Conservation (phyloP, 495 filamentous ascomycete species). For the Trichoderma gamsii region DNA sequence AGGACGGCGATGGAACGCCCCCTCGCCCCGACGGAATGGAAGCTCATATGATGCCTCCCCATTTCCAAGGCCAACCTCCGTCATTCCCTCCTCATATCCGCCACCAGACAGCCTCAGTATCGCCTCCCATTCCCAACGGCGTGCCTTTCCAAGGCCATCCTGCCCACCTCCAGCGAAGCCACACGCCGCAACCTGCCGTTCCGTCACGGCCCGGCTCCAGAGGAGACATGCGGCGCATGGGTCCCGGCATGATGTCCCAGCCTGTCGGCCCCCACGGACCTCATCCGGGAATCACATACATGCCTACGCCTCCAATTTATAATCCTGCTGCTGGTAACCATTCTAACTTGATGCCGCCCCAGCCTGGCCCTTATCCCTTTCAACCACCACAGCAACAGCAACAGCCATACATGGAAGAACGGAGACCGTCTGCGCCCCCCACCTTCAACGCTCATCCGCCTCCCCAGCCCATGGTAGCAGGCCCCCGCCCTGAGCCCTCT, state of each 20-base stretch:
- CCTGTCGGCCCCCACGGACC: conserved; percentile 49
- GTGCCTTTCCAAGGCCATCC: conserved; percentile 52
- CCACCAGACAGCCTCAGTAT: conserved; percentile 75
- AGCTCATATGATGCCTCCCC: conserved; percentile 60
- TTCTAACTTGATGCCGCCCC: conserved; percentile 42
- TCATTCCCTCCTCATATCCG: conserved; percentile 69
- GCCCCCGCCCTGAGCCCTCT: conserved; percentile 31
- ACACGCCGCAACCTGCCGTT: conserved; percentile 72
- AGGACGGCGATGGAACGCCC: conserved; percentile 69
- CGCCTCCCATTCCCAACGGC: conserved; percentile 82
- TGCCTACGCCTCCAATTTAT: conserved; percentile 80
- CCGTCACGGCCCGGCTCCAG: conserved; percentile 76
- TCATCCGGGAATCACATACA: conserved; percentile 69
- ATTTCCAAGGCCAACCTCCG: conserved; percentile 63
- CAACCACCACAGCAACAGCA: conserved; percentile 24
- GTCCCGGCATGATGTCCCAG: conserved; percentile 66
- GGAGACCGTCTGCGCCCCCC: conserved; percentile 38
- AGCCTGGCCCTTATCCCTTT: conserved; percentile 41
- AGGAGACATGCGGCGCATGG: conserved; percentile 65
- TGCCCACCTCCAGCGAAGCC: conserved; percentile 43
- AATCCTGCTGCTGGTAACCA: conserved; percentile 48
- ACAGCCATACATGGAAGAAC: conserved; percentile 20
- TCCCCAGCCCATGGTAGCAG: conserved; percentile 17
- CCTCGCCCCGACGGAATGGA: conserved; percentile 40
- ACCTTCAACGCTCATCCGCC: conserved; percentile 18